Percentiles rank a stretch among this genome's conserved stretches.
phyloP scores from a whole-genome alignment of 2,329 filamentous ascomycete genomes.

The Neopestalotiopsis sp. region DNA sequence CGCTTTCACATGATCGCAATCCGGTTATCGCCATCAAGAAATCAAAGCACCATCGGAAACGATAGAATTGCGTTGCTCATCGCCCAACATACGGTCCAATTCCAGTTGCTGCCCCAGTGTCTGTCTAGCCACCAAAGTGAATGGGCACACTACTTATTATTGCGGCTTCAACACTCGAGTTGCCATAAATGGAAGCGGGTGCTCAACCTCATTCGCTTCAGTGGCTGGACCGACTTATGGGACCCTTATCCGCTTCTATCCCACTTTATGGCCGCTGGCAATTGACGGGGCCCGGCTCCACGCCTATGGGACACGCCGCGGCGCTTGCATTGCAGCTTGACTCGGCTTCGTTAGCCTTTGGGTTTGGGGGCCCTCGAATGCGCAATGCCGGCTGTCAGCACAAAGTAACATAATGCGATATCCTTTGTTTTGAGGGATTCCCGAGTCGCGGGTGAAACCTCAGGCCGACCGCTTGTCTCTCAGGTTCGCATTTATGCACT shows the following conservation, averaged over 20 bases:
- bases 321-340: not conserved
- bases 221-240: not conserved
- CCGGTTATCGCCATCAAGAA: not conserved
- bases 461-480: not conserved
- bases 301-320: not conserved
- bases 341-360: not conserved
- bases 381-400: not conserved
- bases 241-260: not conserved
- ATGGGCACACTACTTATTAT: not conserved
- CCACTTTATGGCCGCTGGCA: conserved; percentile 2
- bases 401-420: not conserved
- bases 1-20: not conserved
- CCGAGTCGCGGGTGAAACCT: not conserved
- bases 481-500: not conserved
- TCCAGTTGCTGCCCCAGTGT: not conserved
- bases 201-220: conserved; percentile 6
- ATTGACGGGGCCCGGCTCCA: conserved; percentile 2
- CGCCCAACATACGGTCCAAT: not conserved
- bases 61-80: no score
- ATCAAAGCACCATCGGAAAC: not conserved
- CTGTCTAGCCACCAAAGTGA: not conserved
- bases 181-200: not conserved
- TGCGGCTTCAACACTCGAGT: not conserved
- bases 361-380: not conserved
- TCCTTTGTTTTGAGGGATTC: not conserved